Evolutionary conservation across 805 yeast genomes (phyloP), one percentile per base, ranked within the genome.

Genomic region (Starmera pachycereana): DNA sequence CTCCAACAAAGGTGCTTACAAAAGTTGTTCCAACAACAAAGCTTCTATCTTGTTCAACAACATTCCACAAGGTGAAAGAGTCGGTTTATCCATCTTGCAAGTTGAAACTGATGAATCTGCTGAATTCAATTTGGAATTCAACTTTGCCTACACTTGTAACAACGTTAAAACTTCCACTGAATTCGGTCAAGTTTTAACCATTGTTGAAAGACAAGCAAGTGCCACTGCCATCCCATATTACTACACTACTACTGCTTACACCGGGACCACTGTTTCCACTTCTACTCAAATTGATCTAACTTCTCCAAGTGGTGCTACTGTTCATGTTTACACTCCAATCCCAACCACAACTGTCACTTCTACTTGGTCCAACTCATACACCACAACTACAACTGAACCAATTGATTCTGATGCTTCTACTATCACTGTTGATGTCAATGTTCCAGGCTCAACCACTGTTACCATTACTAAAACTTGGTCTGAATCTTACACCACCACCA

Each of bases 71-170:
- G 61, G 58, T 8, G 48, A 50, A 18, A 55, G 54, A 41, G 33
- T 63, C 6, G 50, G 45, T 40, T 43, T 61, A 13, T 58, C 65
- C 33, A 60, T 56, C 12, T 47, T 59, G 25, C 69, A 65, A 47
- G 42, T 42, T 27, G 46, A 44, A 32, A 25, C 38, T 22, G 37
- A 33, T 4, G 27, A 12, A 12, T 36, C 35, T 19, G 31, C 39
- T 30, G 32, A 29, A 16, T 18, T 49, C 4, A 25, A 37, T 7
- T 47, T 48, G 32, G 12, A 36, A 7, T 22, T 50, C 16, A 8
- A 40, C n/a, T 48, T 37, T 22, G 46, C 47, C 31, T 12, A 52
- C 12, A 29, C 31, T 3, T 49, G 56, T 41, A 40, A 40, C 29
- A 22, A 34, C 29, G 30, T 40, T 8, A 22, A 39, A 11, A 32